Base-by-base conservation (phyloP, 768 basidiomycete genomes). In the Tricholoma hemisulphureum region DNA sequence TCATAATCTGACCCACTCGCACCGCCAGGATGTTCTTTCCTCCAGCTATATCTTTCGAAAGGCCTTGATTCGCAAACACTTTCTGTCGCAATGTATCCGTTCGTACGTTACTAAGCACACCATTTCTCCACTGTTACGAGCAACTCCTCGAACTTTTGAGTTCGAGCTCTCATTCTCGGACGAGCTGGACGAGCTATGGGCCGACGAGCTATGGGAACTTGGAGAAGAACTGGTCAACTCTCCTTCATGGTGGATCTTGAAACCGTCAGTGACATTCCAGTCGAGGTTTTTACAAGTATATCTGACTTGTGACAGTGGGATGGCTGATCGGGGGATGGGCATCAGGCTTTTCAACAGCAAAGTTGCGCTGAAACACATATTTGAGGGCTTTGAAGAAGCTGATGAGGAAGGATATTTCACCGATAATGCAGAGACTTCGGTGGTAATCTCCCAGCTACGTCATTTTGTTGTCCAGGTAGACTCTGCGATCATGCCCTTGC, bases 321-420 rank as follows among this genome's bases (percentile, higher is more conserved):
- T 99, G 91, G 89, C 95, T 1, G 95, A 98, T 75, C 83, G 93
- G 51, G 97, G 95, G 11, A 93, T 93, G 81, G 97, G 96, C 2
- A 95, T 99, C 61, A 76, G 95, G 45, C 74, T 99, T 48, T 98
- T 99, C 73, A 84, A 88, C 53, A 87, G 81, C 55, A 89, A 89
- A 71, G 83, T 83, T 11, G 76, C 83, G 29, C 77, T 99, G 57
- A 81, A 83, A 57, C 65, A 69, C 4, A 95, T 98, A 23, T 92
- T 98, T 59, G 80, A 87, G 61, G 82, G 83, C 20, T 98, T 98
- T 62, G 95, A 96, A 60, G 72, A 78, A 14, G 70, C 77, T 18
- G 77, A 77, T 2, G 79, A 81, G 2, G 81, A 83, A 2, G 77
- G 76, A 23, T 80, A 80, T 2, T 77, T 75, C 5, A 76, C 73